phyloP scores from a whole-genome alignment of 2,329 filamentous ascomycete species.

The Pseudocercospora crystallina region DNA sequence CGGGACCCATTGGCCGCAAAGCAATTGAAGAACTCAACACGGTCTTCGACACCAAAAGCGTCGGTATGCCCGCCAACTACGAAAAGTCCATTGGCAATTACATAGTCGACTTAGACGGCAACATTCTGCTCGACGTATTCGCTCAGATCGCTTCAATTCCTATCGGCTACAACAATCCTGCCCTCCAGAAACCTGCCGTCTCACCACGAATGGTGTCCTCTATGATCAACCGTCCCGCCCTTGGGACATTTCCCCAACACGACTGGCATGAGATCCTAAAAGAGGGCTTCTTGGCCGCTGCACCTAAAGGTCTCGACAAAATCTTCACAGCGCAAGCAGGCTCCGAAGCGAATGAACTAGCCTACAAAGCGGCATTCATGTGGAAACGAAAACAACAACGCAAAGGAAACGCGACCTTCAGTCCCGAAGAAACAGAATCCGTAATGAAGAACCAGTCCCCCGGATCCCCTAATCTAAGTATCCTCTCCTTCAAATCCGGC shows the following conservation, averaged over 20 bases:
- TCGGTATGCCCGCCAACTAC: conserved; percentile 78
- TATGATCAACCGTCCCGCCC: conserved; percentile 80
- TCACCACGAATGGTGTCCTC: conserved; percentile 74
- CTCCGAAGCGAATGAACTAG: conserved; percentile 87
- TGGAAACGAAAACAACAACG: conserved; percentile 69
- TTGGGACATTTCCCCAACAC: conserved; percentile 73
- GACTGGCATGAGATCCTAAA: conserved; percentile 77
- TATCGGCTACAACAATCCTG: conserved; percentile 83
- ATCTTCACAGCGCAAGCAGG: conserved; percentile 86
- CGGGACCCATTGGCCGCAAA: conserved; percentile 69
- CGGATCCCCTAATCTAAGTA: conserved; percentile 74
- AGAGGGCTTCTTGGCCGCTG: conserved; percentile 74
- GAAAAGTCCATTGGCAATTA: conserved; percentile 74
- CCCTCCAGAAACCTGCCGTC: conserved; percentile 65
- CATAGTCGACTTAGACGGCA: conserved; percentile 67
- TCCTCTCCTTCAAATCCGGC: conserved; percentile 78
- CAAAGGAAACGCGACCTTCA: conserved; percentile 62
- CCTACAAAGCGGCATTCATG: conserved; percentile 82
- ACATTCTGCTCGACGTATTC: conserved; percentile 44
- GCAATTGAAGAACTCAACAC: conserved; percentile 66
- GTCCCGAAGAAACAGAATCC: conserved; percentile 58
- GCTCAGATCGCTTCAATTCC: conserved; percentile 90
- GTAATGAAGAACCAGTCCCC: conserved; percentile 78
- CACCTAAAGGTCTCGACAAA: conserved; percentile 77
- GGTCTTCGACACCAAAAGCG: conserved; percentile 78